Conservation (phyloP, 805 yeast species). For the Debaryomyces maramus region DNA sequence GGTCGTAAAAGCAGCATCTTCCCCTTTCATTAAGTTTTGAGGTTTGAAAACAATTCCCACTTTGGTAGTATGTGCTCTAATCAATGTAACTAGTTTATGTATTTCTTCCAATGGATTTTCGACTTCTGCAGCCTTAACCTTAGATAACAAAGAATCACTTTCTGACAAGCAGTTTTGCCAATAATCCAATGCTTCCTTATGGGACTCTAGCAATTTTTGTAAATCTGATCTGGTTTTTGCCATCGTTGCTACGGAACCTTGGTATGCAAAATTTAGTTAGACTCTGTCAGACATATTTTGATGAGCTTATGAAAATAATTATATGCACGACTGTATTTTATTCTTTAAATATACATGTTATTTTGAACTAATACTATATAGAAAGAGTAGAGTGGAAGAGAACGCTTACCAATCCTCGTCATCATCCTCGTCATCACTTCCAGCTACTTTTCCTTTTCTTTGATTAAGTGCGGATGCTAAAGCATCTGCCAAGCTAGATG, state of each 20-base stretch:
- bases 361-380: too few relatives aligned
- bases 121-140: slow-evolving; percentile 32
- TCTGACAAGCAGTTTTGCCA: slow-evolving; percentile 21
- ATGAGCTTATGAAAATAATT: not conserved
- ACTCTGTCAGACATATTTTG: too few relatives aligned
- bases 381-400: too few relatives aligned
- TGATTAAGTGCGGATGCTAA: slow-evolving; percentile 80
- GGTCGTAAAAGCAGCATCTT: slow-evolving; percentile 50
- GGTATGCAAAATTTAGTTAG: too few relatives aligned
- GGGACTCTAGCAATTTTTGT: slow-evolving; percentile 23
- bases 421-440: slow-evolving; percentile 82
- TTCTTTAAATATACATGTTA: too few relatives aligned
- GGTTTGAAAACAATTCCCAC: slow-evolving; percentile 70
- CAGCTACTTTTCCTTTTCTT: slow-evolving; percentile 79
- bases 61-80: slow-evolving; percentile 77
- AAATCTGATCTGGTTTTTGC: slow-evolving; percentile 22
- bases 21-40: slow-evolving; percentile 40
- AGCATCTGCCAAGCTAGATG: slow-evolving; percentile 79
- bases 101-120: slow-evolving; percentile 56
- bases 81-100: slow-evolving; percentile 54
- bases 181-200: slow-evolving; percentile 29
- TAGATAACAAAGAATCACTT: slow-evolving; percentile 15
- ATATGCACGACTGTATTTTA: not conserved
- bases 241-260: slow-evolving; percentile 8
- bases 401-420: slow-evolving; percentile 42